Percentiles rank a stretch among this genome's conserved stretches.
Conservation (phyloP, 2,329 filamentous ascomycete species). For the Pezicula radicicola region DNA sequence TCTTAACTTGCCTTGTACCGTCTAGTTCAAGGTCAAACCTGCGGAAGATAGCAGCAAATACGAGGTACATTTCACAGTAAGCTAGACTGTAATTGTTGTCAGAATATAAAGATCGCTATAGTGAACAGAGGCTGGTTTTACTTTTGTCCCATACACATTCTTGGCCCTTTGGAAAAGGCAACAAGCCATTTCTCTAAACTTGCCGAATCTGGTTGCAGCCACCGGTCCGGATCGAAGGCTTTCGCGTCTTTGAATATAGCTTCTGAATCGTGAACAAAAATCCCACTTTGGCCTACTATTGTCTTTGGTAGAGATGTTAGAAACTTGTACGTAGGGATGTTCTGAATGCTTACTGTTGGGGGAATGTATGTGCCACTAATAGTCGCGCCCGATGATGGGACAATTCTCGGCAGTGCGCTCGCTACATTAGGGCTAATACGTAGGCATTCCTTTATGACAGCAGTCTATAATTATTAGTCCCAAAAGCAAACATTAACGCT, state of each 20-base stretch:
- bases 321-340: background rate
- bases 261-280: constrained; percentile 27
- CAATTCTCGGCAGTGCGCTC: background rate
- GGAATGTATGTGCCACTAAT: constrained; percentile 2
- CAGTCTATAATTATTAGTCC: constrained; percentile 27
- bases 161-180: constrained; percentile 39
- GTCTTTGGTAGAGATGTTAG: constrained; percentile 17
- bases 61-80: constrained; percentile 29
- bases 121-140: background rate
- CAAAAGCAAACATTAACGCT: background rate
- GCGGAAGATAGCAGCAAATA: constrained; percentile 28
- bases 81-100: constrained; percentile 11
- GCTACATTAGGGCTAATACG: too few species aligned
- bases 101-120: background rate
- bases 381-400: constrained; percentile 2
- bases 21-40: constrained; percentile 26
- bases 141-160: constrained; percentile 32
- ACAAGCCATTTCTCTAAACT: constrained; percentile 29
- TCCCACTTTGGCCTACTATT: constrained; percentile 1
- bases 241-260: constrained; percentile 5
- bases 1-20: constrained; percentile 17
- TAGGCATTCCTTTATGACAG: too few species aligned
- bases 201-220: background rate
- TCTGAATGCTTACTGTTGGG: background rate
- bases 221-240: constrained; percentile 4